Base-by-base conservation (phyloP, 371 early-diverging fungal genomes). In the Coemansia sp. region DNA sequence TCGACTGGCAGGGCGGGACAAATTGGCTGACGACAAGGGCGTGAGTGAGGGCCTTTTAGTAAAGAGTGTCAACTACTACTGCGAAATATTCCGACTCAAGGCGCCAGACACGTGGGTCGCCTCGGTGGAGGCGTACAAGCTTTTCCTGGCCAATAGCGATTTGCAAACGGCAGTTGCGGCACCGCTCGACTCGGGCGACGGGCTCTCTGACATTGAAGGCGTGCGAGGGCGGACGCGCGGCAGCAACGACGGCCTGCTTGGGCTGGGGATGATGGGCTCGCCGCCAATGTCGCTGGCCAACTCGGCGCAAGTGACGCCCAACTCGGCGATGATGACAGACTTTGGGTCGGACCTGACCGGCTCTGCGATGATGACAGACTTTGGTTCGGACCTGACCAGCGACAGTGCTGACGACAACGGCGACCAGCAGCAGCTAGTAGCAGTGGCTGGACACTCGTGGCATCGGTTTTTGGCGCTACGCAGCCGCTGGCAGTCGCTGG, bases 11-110 rank as follows among this genome's bases (percentile, higher is more conserved):
- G 39, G 48, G 3, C 5, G 12, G 55, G n/a, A 29, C 55, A 29
- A 17, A 9, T 17, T 17, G 17, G 49, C 17, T 12, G 61, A 24
- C 17, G 61, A 24, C 32, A 8, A 39, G 4, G 36, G 36, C 36
- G 36, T 36, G 36, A 36, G 36, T 36, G 48, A 24, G 57, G 23
- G 61, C 13, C 40, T 51, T 17, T 41, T 49, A 32, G 70, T 65
- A 13, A 74, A 74, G 64, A 74, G 75, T 61, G 75, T 74, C 52
- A 63, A 74, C 29, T 74, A 70, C 49, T 74, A 74, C 29, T 63
- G 67, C 57, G 75, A 74, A n/a, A 74, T 74, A 4, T 74, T 74
- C 61, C 71, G 66, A n/a, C 23, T 58, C 13, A 51, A 44, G 53
- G 66, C 70, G 13, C 75, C 75, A 11, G 57, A 48, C 13, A 28